Conservation (phyloP, 2,329 filamentous ascomycete species). For the Pseudodiploospora longispora region DNA sequence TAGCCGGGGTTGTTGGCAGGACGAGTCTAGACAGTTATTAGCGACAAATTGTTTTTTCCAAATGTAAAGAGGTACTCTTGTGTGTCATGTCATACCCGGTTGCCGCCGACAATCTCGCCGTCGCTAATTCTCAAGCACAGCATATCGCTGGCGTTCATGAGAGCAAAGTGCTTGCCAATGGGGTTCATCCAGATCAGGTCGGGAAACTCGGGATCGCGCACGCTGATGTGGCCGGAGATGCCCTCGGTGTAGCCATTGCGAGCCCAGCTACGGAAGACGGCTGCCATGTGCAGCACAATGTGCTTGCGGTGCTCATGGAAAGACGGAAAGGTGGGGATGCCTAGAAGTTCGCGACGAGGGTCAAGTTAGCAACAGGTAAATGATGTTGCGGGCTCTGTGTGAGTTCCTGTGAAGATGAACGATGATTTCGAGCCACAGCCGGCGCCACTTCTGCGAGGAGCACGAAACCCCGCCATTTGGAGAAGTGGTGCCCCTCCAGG, state of each 20-base stretch:
- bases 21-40: conserved; percentile 24
- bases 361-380: not conserved
- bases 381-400: not conserved
- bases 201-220: conserved; percentile 55
- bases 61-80: not conserved
- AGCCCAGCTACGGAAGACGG: conserved; percentile 37
- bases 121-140: conserved; percentile 49
- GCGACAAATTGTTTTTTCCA: not conserved
- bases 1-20: conserved; percentile 62
- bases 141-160: conserved; percentile 60
- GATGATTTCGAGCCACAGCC: no score
- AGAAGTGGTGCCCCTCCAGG: no score
- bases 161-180: conserved; percentile 57
- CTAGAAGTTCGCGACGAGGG: conserved; percentile 13
- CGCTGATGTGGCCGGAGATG: conserved; percentile 49
- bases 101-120: conserved; percentile 57
- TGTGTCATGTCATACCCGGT: conserved; percentile 26
- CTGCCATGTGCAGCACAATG: conserved; percentile 58
- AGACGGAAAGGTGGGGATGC: conserved; percentile 34
- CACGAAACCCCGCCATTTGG: no score
- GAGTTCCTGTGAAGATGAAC: no score
- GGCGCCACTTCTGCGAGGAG: no score
- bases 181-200: conserved; percentile 65
- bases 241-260: conserved; percentile 22
- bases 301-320: conserved; percentile 47